A percentile compares a stretch with the other conserved stretches of the same genome.
phyloP scores from a whole-genome alignment of 139 green algal genomes.

The Ettlia oleoabundans region DNA sequence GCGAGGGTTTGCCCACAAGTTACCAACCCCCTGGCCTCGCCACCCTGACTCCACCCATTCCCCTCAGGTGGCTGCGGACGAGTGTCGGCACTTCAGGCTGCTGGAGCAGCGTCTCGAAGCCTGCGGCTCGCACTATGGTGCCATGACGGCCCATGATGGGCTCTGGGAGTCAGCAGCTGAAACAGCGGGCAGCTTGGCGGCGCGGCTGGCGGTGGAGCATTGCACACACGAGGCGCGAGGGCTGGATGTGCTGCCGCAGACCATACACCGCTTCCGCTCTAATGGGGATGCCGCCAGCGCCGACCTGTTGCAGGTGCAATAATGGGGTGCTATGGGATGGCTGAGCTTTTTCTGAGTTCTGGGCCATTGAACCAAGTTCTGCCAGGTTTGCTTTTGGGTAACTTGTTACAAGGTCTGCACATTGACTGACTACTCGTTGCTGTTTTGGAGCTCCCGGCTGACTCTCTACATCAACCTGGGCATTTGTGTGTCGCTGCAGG shows the following conservation, averaged over 20 bases:
- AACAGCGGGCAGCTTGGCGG: conserved; percentile 60
- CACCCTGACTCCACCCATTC: neutral
- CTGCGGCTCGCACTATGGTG: conserved; percentile 82
- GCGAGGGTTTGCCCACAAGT: too few species aligned
- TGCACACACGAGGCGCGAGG: conserved; percentile 87
- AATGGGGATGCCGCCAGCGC: neutral
- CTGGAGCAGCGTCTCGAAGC: conserved; percentile 60
- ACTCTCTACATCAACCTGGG: neutral
- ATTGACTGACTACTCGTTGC: neutral
- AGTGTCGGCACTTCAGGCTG: conserved; percentile 82
- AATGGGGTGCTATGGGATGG: neutral
- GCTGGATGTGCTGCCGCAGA: conserved; percentile 91
- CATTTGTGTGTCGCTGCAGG: too few species aligned
- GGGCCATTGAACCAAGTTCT: neutral
- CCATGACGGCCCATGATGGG: conserved; percentile 85
- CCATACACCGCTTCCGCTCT: conserved; percentile 80
- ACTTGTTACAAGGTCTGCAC: conserved; percentile 70
- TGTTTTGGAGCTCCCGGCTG: neutral
- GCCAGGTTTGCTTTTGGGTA: conserved; percentile 66
- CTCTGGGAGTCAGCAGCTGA: conserved; percentile 84
- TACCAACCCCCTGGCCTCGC: too few species aligned
- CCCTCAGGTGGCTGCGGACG: conserved; percentile 84
- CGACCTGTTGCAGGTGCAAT: conserved; percentile 11
- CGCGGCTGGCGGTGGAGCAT: conserved; percentile 91
- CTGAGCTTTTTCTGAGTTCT: neutral